These are phyloP conservation scores for Lachnellula hyalina DNA, from an alignment of 2,329 filamentous ascomycete species.

Conservation along the genomic window DNA sequence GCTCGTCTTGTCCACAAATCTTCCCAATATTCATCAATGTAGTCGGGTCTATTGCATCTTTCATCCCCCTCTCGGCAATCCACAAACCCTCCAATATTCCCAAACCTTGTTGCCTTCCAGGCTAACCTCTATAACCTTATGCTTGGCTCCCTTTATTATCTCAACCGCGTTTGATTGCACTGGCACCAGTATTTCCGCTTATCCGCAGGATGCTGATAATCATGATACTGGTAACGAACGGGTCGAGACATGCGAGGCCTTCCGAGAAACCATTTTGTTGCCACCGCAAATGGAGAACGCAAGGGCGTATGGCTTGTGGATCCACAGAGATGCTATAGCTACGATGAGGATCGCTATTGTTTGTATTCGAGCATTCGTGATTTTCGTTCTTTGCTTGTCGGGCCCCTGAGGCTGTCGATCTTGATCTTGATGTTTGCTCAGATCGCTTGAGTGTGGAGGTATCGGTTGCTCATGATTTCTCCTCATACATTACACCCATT, in stretches of 20 bases:
- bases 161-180: not conserved
- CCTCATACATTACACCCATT: not conserved
- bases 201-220: not conserved
- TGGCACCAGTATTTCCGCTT: not conserved
- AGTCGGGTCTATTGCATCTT: not conserved
- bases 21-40: not conserved
- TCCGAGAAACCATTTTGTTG: constrained; percentile 1
- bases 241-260: not conserved
- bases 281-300: not conserved
- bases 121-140: not conserved
- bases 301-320: not conserved
- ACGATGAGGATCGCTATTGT: not conserved
- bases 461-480: not conserved
- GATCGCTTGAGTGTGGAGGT: not conserved
- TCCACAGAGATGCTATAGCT: not conserved
- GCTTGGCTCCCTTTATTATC: not conserved
- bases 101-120: not conserved
- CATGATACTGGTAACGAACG: not conserved
- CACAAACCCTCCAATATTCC: not conserved
- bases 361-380: not conserved
- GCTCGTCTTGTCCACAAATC: not conserved
- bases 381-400: not conserved
- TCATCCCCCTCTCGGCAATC: not conserved
- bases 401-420: not conserved
- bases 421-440: not conserved